Conservation (phyloP, 768 basidiomycete species). For the Collybia nuda region DNA sequence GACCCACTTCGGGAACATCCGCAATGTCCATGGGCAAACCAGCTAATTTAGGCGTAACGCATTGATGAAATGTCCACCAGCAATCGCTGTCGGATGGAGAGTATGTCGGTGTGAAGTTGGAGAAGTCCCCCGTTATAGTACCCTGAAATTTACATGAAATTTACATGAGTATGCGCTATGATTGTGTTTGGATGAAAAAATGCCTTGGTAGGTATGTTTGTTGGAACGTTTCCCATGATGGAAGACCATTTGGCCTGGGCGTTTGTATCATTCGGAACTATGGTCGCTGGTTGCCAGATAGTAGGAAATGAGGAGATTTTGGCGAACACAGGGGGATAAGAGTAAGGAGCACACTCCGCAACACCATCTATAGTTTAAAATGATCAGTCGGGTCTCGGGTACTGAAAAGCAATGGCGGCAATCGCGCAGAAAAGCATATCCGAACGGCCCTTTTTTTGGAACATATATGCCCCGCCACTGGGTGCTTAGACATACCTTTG, state of each 20-base stretch:
- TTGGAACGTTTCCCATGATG: conserved; percentile 44
- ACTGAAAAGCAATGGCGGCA: neutral
- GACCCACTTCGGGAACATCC: conserved; percentile 45
- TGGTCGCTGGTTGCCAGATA: conserved; percentile 42
- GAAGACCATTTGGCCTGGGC: conserved; percentile 42
- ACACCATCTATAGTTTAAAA: conserved; percentile 22
- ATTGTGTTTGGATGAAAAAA: neutral
- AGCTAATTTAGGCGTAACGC: conserved; percentile 44
- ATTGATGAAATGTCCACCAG: conserved; percentile 48
- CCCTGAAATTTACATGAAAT: conserved; percentile 15
- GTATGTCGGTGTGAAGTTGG: conserved; percentile 30
- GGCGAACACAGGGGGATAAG: conserved; percentile 32
- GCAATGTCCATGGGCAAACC: conserved; percentile 44
- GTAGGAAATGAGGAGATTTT: conserved; percentile 39
- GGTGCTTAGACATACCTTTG: conserved; percentile 23
- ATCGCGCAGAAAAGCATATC: neutral
- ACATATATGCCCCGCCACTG: neutral
- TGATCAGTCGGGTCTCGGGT: neutral
- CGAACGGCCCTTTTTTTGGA: too few relatives aligned
- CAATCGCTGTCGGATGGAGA: conserved; percentile 46
- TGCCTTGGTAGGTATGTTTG: conserved; percentile 44
- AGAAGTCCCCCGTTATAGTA: conserved; percentile 25
- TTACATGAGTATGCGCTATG: too few relatives aligned
- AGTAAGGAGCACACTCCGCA: conserved; percentile 43
- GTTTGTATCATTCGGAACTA: conserved; percentile 40